phyloP scores from a whole-genome alignment of 1,139 yeast genomes.

The Suhomyces bolitotheri region DNA sequence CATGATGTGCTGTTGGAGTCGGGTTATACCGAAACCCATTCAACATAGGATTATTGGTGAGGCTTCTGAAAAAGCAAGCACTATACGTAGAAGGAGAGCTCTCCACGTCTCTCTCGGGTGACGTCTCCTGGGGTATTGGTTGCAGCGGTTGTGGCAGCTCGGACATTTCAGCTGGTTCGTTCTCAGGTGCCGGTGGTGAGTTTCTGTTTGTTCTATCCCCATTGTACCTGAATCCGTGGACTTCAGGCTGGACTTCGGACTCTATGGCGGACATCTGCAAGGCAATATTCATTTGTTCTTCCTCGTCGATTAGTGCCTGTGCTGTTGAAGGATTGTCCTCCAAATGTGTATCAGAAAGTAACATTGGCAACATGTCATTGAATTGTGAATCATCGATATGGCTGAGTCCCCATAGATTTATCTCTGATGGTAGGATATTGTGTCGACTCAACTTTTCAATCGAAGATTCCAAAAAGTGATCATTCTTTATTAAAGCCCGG shows the following conservation, averaged over 20 bases:
- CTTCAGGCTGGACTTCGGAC: slow-evolving; percentile 7
- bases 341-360: slow-evolving; percentile 7
- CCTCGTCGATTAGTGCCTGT: slow-evolving; percentile 2
- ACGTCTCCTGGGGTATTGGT: background rate
- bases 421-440: slow-evolving; percentile 33
- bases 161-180: background rate
- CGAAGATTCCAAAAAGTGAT: slow-evolving; percentile 26
- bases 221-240: slow-evolving; percentile 10
- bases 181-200: background rate
- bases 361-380: slow-evolving; percentile 33
- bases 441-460: slow-evolving; percentile 30
- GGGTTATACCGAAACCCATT: slow-evolving; percentile 6
- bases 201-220: background rate
- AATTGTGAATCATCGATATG: slow-evolving; percentile 41
- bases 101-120: background rate
- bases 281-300: slow-evolving; percentile 11
- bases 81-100: slow-evolving; percentile 4
- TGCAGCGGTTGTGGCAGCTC: background rate
- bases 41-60: slow-evolving; percentile 8
- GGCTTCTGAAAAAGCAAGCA: slow-evolving; percentile 10
- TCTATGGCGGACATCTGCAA: slow-evolving; percentile 11
- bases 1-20: no score
- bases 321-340: background rate
- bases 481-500: slow-evolving; percentile 30
- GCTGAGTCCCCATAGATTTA: slow-evolving; percentile 40